phyloP scores from a whole-genome alignment of 345 rosid genomes.

The Citrus mangshanensis region DNA sequence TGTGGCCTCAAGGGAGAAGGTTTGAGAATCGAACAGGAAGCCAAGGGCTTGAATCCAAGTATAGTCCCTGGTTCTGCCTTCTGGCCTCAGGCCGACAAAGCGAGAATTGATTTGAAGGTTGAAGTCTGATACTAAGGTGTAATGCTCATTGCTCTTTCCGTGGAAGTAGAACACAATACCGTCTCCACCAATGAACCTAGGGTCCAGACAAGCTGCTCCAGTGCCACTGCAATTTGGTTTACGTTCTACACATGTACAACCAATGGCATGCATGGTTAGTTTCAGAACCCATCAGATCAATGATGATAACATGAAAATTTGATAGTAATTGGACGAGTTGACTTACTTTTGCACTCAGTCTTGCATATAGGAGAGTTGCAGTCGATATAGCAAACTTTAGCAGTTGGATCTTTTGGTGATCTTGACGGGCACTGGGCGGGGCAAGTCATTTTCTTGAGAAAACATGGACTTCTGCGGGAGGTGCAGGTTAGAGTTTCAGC shows the following conservation, averaged over 20 bases:
- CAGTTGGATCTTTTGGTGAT: conserved; percentile 1
- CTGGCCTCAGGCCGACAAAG: conserved; percentile 53
- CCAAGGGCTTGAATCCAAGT: conserved; percentile 61
- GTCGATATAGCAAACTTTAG: conserved; percentile 37
- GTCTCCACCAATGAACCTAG: conserved; percentile 58
- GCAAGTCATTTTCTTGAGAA: conserved; percentile 15
- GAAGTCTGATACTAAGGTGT: conserved; percentile 48
- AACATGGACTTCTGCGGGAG: conserved; percentile 19
- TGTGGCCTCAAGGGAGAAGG: conserved; percentile 17
- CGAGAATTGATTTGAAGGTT: conserved; percentile 51
- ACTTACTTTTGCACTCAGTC: conserved; percentile 33
- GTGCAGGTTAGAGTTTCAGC: conserved; percentile 16
- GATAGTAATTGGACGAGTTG: neutral
- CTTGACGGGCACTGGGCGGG: conserved; percentile 34
- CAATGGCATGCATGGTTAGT: neutral
- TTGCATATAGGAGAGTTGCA: conserved; percentile 39
- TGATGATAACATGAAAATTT: neutral
- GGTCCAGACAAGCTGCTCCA: conserved; percentile 56
- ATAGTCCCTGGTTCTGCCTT: conserved; percentile 43
- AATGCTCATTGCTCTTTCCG: conserved; percentile 48
- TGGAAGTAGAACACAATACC: conserved; percentile 60
- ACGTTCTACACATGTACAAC: conserved; percentile 2
- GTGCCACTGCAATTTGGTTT: conserved; percentile 38
- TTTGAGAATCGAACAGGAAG: conserved; percentile 29
- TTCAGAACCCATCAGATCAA: neutral